Conservation (phyloP, 2,329 filamentous ascomycete genomes). For the Stenocarpella maydis region DNA sequence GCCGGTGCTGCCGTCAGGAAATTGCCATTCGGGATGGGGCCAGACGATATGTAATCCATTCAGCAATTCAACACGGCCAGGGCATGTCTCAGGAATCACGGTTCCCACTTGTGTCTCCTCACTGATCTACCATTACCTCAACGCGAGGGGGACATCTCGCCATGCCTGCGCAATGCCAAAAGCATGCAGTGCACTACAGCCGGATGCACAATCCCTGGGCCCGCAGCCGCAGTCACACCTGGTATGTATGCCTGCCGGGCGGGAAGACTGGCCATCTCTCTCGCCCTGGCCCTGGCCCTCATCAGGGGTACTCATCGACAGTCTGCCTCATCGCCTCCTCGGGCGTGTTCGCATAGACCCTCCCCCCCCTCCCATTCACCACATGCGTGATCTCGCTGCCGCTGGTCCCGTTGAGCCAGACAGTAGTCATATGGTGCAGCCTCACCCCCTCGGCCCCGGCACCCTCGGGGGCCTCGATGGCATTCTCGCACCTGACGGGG, state of each 20-base stretch:
- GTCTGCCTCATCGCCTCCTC: conserved; percentile 46
- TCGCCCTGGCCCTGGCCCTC: neutral
- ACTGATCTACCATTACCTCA: neutral
- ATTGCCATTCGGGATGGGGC: too few species aligned
- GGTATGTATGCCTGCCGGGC: neutral
- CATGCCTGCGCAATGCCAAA: neutral
- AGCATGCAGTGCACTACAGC: neutral
- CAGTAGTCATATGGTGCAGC: conserved; percentile 44
- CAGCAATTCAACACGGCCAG: neutral
- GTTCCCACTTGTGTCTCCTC: neutral
- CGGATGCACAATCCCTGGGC: neutral
- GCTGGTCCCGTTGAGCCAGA: conserved; percentile 43
- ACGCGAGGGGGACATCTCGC: neutral
- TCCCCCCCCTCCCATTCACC: conserved; percentile 42
- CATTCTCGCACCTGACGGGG: conserved; percentile 45
- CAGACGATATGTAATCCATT: neutral
- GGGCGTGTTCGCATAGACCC: conserved; percentile 43
- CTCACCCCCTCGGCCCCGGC: conserved; percentile 36
- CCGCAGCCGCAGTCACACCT: neutral
- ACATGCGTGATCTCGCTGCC: conserved; percentile 46
- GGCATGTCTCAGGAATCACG: neutral
- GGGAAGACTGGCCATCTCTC: neutral
- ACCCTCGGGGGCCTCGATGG: conserved; percentile 42
- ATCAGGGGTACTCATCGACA: conserved; percentile 39
- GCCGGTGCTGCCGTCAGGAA: neutral